Evolutionary conservation across 106 monocot genomes (phyloP).

Genomic region (Phalaenopsis equestris): DNA sequence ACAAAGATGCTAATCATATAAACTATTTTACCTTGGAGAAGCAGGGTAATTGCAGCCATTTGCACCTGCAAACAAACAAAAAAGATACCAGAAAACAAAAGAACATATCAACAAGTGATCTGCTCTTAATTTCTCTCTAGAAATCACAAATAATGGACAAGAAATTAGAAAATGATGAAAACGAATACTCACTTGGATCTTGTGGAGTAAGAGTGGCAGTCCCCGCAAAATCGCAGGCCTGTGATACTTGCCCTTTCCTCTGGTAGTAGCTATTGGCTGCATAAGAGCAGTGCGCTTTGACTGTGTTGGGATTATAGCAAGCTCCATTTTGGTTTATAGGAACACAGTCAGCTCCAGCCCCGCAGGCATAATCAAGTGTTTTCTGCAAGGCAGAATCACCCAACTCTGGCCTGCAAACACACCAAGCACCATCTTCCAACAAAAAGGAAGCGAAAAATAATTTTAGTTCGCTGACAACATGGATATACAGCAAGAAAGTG

Average conservation of each 20-base stretch:
- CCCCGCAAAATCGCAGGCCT: constrained; percentile 54
- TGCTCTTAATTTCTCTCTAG: too few species aligned
- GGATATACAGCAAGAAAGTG: background rate
- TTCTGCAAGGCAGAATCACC: constrained; percentile 36
- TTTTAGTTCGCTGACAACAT: background rate
- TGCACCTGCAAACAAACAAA: constrained; percentile 28
- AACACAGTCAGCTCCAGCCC: constrained; percentile 59
- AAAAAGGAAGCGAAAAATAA: background rate
- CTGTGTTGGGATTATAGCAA: constrained; percentile 58
- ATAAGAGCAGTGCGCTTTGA: constrained; percentile 57
- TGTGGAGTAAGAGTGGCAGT: constrained; percentile 21
- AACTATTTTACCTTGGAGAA: constrained; percentile 18
- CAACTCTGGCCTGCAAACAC: constrained; percentile 45
- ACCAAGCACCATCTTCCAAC: constrained; percentile 60
- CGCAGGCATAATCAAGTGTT: constrained; percentile 74
- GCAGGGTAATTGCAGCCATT: constrained; percentile 37
- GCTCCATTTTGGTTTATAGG: constrained; percentile 40
- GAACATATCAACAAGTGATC: background rate
- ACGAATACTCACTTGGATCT: constrained; percentile 49
- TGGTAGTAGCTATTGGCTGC: constrained; percentile 85
- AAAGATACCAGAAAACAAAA: background rate
- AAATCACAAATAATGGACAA: background rate
- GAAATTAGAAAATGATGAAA: background rate
- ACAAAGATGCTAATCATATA: too few species aligned
- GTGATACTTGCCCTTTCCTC: constrained; percentile 32